A percentile compares a stretch with the other conserved stretches of the same genome.
These are phyloP conservation scores for Waitea zeae DNA, from an alignment of 1,284 basidiomycete species.

Conservation along the genomic window DNA sequence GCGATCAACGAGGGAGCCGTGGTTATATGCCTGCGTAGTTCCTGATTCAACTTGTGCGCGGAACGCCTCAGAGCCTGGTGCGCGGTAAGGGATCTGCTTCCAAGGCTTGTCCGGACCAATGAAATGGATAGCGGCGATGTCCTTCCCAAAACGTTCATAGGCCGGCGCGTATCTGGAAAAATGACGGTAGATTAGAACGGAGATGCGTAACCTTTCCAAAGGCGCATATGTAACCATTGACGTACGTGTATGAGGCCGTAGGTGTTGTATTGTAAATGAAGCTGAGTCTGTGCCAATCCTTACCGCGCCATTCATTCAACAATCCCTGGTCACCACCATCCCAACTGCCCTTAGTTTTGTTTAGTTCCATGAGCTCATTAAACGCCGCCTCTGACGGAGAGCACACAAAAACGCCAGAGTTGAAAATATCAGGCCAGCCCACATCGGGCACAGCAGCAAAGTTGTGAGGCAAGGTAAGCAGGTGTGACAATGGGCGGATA, in stretches of 20 bases:
- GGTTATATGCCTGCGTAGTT: constrained; percentile 44
- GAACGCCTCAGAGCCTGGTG: constrained; percentile 26
- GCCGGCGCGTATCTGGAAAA: constrained; percentile 76
- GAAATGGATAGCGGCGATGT: constrained; percentile 86
- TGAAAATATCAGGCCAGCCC: constrained; percentile 99
- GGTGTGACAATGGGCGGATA: constrained; percentile 70
- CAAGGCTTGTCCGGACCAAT: constrained; percentile 93
- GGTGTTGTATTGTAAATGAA: constrained; percentile 97
- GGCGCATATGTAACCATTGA: constrained; percentile 7
- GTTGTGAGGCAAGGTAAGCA: constrained; percentile 64
- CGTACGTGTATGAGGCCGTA: constrained; percentile 91
- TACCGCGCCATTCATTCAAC: constrained; percentile 85
- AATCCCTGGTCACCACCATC: constrained; percentile 96
- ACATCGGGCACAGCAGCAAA: constrained; percentile 89
- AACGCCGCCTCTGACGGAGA: constrained; percentile 75
- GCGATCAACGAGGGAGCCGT: constrained; percentile 63
- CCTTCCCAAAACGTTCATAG: constrained; percentile 80
- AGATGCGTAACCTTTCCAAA: constrained; percentile 9
- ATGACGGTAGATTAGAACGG: no score
- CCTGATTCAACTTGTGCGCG: constrained; percentile 11
- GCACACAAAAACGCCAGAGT: constrained; percentile 87
- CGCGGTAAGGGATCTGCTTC: constrained; percentile 52
- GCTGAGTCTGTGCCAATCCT: constrained; percentile 80
- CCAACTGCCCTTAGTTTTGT: constrained; percentile 73
- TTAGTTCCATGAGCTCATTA: constrained; percentile 47